Conservation (phyloP, 257 asterid genomes). For the Solanum commersonii region DNA sequence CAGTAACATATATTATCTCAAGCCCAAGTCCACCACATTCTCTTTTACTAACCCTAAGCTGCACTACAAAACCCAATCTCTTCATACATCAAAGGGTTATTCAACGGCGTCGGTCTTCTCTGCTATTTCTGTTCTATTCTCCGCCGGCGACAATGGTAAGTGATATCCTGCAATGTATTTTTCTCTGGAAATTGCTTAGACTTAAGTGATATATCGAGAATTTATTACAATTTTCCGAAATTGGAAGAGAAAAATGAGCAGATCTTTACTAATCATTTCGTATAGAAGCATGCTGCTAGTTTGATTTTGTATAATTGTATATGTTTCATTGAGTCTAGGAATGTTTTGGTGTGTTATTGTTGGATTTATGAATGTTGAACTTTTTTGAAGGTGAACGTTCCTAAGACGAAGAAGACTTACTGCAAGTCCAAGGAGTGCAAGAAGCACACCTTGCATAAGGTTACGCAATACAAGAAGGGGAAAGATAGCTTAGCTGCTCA, state of each 20-base stretch:
- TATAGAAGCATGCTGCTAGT: not conserved
- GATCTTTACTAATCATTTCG: not conserved
- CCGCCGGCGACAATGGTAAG: not conserved
- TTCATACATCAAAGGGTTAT: not conserved
- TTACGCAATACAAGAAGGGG: not conserved
- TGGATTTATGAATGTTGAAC: not conserved
- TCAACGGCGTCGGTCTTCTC: not conserved
- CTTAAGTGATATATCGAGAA: not conserved
- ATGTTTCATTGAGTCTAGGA: not conserved
- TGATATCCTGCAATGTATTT: not conserved
- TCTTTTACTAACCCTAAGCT: not conserved
- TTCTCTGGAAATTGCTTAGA: not conserved
- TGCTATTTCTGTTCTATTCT: not conserved
- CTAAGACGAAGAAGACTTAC: not conserved
- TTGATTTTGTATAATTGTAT: not conserved
- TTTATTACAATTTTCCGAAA: not conserved
- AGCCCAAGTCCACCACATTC: not conserved
- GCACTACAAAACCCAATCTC: not conserved
- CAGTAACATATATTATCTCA: not conserved
- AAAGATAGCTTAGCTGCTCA: slow-evolving; percentile 4
- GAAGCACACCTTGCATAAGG: slow-evolving; percentile 4
- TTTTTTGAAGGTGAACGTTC: not conserved
- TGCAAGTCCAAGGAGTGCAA: not conserved
- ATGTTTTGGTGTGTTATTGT: not conserved
- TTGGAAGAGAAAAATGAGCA: not conserved